Percentiles rank a stretch among this genome's conserved stretches.
phyloP scores from a whole-genome alignment of 2,329 filamentous ascomycete genomes.

The Macroventuria anomochaeta region DNA sequence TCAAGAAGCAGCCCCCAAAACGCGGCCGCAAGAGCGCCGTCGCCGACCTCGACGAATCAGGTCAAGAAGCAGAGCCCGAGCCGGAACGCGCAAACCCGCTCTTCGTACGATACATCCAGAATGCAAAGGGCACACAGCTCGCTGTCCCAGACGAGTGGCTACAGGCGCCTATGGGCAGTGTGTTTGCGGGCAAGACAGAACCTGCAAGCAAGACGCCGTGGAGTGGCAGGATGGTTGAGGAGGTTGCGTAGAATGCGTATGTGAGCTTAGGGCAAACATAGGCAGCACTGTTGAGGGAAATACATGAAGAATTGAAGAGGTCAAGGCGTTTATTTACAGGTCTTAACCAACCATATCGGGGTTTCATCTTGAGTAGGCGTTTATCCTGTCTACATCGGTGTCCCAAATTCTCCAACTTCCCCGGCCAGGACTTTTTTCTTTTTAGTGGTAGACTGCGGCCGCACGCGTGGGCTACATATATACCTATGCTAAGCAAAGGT shows the following conservation, averaged over 20 bases:
- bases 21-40: slow-evolving; percentile 56
- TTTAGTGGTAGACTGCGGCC: too few species aligned
- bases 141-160: slow-evolving; percentile 74
- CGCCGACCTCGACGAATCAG: slow-evolving; percentile 55
- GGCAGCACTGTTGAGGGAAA: too few species aligned
- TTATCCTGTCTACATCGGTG: too few species aligned
- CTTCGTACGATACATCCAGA: slow-evolving; percentile 75
- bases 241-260: slow-evolving; percentile 38
- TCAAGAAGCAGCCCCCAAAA: slow-evolving; percentile 85
- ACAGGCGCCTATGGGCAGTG: slow-evolving; percentile 64
- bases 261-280: too few species aligned
- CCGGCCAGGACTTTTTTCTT: too few species aligned
- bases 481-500: too few species aligned
- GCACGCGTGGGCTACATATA: too few species aligned
- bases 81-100: slow-evolving; percentile 63
- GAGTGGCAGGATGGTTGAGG: slow-evolving; percentile 46
- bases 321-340: too few species aligned
- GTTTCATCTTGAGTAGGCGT: too few species aligned
- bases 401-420: too few species aligned
- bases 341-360: too few species aligned
- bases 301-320: too few species aligned
- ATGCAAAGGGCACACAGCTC: slow-evolving; percentile 63
- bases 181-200: slow-evolving; percentile 57
- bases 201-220: slow-evolving; percentile 34
- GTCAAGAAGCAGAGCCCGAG: slow-evolving; percentile 54